Conservation (phyloP, 2,329 filamentous ascomycete species). For the Sordariomycetes sp. region DNA sequence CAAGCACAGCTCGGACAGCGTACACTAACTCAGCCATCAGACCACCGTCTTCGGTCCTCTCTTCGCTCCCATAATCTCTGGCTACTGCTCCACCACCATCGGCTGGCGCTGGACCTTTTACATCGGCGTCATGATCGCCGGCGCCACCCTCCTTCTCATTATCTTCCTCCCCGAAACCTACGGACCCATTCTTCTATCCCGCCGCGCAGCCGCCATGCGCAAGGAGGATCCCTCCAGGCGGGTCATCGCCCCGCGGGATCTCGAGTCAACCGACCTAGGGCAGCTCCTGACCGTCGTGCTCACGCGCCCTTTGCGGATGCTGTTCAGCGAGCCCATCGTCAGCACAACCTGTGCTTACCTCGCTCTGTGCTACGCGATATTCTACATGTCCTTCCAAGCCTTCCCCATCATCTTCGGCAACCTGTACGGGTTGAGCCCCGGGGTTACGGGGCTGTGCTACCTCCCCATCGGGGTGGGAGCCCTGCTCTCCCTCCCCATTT, state of each 20-base stretch:
- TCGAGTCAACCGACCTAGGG: constrained; percentile 47
- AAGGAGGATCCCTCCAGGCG: constrained; percentile 39
- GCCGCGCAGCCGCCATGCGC: constrained; percentile 47
- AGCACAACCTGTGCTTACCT: constrained; percentile 61
- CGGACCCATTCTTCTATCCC: constrained; percentile 46
- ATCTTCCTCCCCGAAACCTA: constrained; percentile 59
- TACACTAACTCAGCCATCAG: constrained; percentile 16
- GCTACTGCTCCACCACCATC: constrained; percentile 47
- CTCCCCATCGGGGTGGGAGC: constrained; percentile 59
- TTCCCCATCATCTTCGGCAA: constrained; percentile 61
- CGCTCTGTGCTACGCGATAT: constrained; percentile 57
- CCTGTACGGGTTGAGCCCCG: constrained; percentile 54
- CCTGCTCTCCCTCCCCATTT: constrained; percentile 47
- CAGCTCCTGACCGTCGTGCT: constrained; percentile 62
- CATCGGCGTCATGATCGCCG: constrained; percentile 61
- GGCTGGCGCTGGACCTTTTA: constrained; percentile 66
- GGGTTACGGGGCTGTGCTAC: constrained; percentile 58
- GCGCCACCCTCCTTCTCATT: constrained; percentile 47
- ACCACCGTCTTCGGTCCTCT: constrained; percentile 58
- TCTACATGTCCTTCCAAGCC: constrained; percentile 68
- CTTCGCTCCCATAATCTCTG: constrained; percentile 56
- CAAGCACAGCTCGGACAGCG: no score
- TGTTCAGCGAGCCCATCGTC: constrained; percentile 64
- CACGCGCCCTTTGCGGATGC: constrained; percentile 64
- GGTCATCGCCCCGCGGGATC: constrained; percentile 52